These are phyloP conservation scores for Ophiostoma montium DNA, from an alignment of 2,329 filamentous ascomycete species.

Conservation along the genomic window DNA sequence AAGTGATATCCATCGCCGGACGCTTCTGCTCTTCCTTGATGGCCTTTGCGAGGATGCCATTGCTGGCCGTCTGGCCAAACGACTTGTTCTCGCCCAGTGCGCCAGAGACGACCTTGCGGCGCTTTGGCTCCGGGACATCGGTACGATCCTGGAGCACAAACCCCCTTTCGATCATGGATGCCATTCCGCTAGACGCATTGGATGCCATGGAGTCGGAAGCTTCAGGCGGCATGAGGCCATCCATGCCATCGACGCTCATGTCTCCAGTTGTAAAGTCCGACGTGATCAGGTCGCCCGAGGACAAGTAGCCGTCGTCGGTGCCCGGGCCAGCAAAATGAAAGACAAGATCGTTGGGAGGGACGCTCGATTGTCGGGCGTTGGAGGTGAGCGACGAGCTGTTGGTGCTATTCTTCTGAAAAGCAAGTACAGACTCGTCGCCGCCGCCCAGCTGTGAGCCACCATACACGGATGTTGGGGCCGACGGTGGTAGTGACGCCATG, in stretches of 20 bases:
- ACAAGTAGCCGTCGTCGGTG: slow-evolving; percentile 16
- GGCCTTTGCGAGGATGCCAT: slow-evolving; percentile 39
- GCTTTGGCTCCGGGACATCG: slow-evolving; percentile 46
- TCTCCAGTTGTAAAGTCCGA: background rate
- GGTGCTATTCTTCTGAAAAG: slow-evolving; percentile 3
- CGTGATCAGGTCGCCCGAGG: slow-evolving; percentile 16
- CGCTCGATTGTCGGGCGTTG: background rate
- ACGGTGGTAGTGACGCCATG: background rate
- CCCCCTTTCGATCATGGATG: slow-evolving; percentile 57
- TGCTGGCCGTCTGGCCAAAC: slow-evolving; percentile 31
- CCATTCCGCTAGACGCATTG: slow-evolving; percentile 25
- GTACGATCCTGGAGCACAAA: slow-evolving; percentile 59
- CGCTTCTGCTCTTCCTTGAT: slow-evolving; percentile 12
- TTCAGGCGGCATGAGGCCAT: background rate
- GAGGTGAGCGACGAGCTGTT: background rate
- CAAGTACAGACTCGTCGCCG: background rate
- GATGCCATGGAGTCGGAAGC: background rate
- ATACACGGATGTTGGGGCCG: background rate
- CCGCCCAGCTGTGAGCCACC: background rate
- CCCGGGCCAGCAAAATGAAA: slow-evolving; percentile 9
- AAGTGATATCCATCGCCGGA: background rate
- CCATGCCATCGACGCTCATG: slow-evolving; percentile 2
- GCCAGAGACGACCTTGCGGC: slow-evolving; percentile 34
- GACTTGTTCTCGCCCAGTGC: slow-evolving; percentile 18
- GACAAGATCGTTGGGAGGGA: background rate